Conservation (phyloP, 805 yeast species). For the Priceomyces fermenticarens region DNA sequence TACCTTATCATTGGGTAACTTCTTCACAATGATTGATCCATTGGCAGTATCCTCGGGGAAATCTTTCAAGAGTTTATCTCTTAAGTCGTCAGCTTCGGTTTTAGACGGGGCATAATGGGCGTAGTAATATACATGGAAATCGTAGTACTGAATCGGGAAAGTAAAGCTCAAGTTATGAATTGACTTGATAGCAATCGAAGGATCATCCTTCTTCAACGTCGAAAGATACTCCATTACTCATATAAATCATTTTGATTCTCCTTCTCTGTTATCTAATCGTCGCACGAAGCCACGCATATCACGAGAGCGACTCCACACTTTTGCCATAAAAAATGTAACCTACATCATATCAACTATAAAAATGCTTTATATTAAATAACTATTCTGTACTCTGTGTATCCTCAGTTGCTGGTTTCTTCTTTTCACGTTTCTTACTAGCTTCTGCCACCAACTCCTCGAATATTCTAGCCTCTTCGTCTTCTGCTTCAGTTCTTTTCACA, state of each 20-base stretch:
- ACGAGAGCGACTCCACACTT: no score
- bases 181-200: slow-evolving; percentile 17
- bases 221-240: slow-evolving; percentile 27
- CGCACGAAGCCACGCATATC: no score
- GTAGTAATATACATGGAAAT: slow-evolving; percentile 30
- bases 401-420: slow-evolving; percentile 19
- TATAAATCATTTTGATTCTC: not conserved
- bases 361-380: not conserved
- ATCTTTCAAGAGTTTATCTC: slow-evolving; percentile 18
- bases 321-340: no score
- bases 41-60: slow-evolving; percentile 20
- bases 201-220: slow-evolving; percentile 13
- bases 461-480: slow-evolving; percentile 72
- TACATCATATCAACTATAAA: not conserved
- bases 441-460: slow-evolving; percentile 68
- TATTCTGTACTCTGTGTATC: not conserved
- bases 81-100: slow-evolving; percentile 19
- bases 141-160: slow-evolving; percentile 27
- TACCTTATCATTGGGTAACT: slow-evolving; percentile 20
- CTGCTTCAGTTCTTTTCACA: slow-evolving; percentile 61
- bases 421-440: slow-evolving; percentile 41
- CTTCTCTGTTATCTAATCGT: no score
- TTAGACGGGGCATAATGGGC: slow-evolving; percentile 15
- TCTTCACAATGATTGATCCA: slow-evolving; percentile 28
- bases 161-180: slow-evolving; percentile 15